Base-by-base conservation (phyloP, 2,329 filamentous ascomycete genomes). In the Emericellopsis cladophorae region DNA sequence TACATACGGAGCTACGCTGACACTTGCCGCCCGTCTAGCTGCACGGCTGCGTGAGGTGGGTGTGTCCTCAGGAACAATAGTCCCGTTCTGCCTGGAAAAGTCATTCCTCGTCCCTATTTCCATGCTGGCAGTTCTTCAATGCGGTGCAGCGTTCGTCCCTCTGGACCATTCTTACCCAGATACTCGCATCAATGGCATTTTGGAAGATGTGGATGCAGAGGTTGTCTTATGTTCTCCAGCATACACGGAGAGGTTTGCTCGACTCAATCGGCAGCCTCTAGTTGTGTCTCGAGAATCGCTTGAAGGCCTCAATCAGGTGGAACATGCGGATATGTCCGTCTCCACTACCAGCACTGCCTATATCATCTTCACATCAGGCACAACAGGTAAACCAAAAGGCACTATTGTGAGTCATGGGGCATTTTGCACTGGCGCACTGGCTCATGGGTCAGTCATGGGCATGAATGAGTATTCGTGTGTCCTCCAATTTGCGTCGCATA, bases 81-180 rank as follows among this genome's bases (percentile, higher is more conserved):
- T 56, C 16, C 51, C 52, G 5, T 43, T 56, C 2, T 49, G 32
- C 33, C n/a, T 41, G 18, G 14, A 24, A 4, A 41, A 41, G 34
- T 41, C 40, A 14, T 24, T 11, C 24, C 39, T 18, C 7, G 32
- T 15, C 4, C 7, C 18, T 24, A 7, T 41, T 12, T 67, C 49
- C 12, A 53, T 58, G 40, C 37, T 58, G 1, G 55, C 48, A 0
- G 44, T 55, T 6, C 47, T 56, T 32, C 54, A 54, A 37, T 42
- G 51, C 0, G 57, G 57, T 7, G 55, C 48, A 5, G 52, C 49
- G 0, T 53, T 55, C 26, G 52, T 54, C 1, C 51, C 52, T 15
- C 42, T 60, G 11, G 57, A 59, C 37, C 42, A 46, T 2, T 37
- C 44, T 2, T 40, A 47, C 23, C 49, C 48, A 4, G 37, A 31